phyloP scores from a whole-genome alignment of 148 eudicot species.

The Cornus suecica region DNA sequence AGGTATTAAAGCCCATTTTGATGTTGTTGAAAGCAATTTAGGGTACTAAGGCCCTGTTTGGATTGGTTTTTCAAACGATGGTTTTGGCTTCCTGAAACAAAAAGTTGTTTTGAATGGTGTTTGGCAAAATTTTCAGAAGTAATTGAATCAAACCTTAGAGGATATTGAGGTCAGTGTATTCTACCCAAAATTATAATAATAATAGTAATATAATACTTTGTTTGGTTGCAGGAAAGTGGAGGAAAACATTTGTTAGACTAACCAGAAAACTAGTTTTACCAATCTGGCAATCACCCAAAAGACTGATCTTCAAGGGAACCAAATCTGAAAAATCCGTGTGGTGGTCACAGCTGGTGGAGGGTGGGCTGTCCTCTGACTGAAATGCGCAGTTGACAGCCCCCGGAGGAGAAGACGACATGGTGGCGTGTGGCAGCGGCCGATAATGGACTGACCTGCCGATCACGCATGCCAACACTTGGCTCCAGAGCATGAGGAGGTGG shows the following conservation, averaged over 20 bases:
- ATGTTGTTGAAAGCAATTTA: too few relatives aligned
- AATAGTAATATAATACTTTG: background rate
- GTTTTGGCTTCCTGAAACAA: too few relatives aligned
- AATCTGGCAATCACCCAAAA: constrained; percentile 64
- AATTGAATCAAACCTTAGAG: too few relatives aligned
- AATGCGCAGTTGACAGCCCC: background rate
- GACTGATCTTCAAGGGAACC: constrained; percentile 58
- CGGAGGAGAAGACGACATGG: constrained; percentile 10
- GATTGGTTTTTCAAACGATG: too few relatives aligned
- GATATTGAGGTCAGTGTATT: too few relatives aligned
- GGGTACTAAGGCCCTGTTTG: too few relatives aligned
- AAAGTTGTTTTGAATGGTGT: too few relatives aligned
- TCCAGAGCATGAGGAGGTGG: constrained; percentile 24
- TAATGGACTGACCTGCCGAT: constrained; percentile 26
- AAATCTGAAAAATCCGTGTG: constrained; percentile 33
- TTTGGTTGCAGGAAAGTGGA: constrained; percentile 3
- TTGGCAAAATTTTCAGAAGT: too few relatives aligned
- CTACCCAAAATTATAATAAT: too few relatives aligned
- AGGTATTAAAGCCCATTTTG: too few relatives aligned
- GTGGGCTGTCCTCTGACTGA: background rate
- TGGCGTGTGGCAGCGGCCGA: constrained; percentile 17
- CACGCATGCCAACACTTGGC: constrained; percentile 16
- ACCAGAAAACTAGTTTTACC: constrained; percentile 64
- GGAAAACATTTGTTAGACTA: background rate
- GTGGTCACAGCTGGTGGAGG: background rate